A percentile compares a stretch with the other conserved stretches of the same genome.
phyloP scores from a whole-genome alignment of 805 yeast genomes.

The Kodamaea lidongshanica region DNA sequence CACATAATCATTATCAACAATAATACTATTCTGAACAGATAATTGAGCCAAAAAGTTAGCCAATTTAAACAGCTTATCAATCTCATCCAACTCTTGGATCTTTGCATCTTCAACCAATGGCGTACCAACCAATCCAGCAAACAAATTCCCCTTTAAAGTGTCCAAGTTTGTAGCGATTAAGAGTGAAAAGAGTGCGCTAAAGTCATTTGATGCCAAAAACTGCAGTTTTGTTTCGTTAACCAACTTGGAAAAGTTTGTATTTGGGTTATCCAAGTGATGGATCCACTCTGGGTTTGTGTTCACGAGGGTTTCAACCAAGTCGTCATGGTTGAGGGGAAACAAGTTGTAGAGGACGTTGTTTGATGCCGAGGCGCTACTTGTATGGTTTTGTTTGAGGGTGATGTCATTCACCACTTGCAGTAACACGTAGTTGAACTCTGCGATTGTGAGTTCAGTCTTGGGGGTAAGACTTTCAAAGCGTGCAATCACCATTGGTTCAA shows the following conservation, averaged over 20 bases:
- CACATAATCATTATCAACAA: slow-evolving; percentile 38
- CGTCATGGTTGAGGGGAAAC: slow-evolving; percentile 35
- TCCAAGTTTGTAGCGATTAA: slow-evolving; percentile 29
- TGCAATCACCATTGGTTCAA: slow-evolving; percentile 51
- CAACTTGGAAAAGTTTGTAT: slow-evolving; percentile 33
- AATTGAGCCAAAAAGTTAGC: slow-evolving; percentile 68
- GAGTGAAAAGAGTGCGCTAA: slow-evolving; percentile 24
- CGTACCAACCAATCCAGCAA: slow-evolving; percentile 16
- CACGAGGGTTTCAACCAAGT: slow-evolving; percentile 41
- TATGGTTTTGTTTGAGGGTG: slow-evolving; percentile 5
- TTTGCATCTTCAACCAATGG: slow-evolving; percentile 12
- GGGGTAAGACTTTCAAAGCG: slow-evolving; percentile 65
- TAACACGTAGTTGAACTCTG: slow-evolving; percentile 47
- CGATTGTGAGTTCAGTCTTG: slow-evolving; percentile 59
- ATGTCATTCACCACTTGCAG: slow-evolving; percentile 13
- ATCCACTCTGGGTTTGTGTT: slow-evolving; percentile 41
- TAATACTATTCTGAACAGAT: slow-evolving; percentile 55
- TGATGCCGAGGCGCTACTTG: slow-evolving; percentile 4
- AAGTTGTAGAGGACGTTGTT: slow-evolving; percentile 11
- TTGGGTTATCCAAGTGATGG: slow-evolving; percentile 30
- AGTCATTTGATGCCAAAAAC: slow-evolving; percentile 21
- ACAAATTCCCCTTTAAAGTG: slow-evolving; percentile 31
- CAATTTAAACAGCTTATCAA: slow-evolving; percentile 35
- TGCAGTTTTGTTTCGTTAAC: slow-evolving; percentile 42
- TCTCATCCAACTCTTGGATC: slow-evolving; percentile 13